A percentile compares a stretch with the other conserved stretches of the same genome.
Conservation (phyloP, 352 stramenopile species). For the Pseudoperonospora humuli region DNA sequence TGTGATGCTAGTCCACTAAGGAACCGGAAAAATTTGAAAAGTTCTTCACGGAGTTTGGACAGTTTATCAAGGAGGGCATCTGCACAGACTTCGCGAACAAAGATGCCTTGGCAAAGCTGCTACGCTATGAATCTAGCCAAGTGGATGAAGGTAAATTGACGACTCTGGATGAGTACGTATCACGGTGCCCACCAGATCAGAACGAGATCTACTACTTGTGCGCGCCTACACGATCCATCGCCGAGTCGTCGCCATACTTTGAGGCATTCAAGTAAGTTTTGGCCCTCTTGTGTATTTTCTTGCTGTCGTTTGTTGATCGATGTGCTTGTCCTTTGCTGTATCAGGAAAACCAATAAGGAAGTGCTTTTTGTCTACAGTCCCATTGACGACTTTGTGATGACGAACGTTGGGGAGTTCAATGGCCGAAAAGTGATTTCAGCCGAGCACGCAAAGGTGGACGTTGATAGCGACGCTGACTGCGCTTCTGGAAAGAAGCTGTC, state of each 20-base stretch:
- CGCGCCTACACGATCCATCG: conserved; percentile 92
- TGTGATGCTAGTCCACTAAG: conserved; percentile 75
- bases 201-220: conserved; percentile 99
- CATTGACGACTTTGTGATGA: conserved; percentile 99
- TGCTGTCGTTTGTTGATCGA: not conserved
- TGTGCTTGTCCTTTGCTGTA: conserved; percentile 2
- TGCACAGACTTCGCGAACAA: conserved; percentile 91
- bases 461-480: conserved; percentile 55
- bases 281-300: not conserved
- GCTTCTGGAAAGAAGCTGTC: conserved; percentile 52
- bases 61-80: conserved; percentile 98
- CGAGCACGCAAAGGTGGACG: conserved; percentile 93
- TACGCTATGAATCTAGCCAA: conserved; percentile 97
- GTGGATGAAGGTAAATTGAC: conserved; percentile 86
- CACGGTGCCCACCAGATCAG: conserved; percentile 90
- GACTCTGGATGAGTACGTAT: conserved; percentile 98
- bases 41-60: conserved; percentile 97
- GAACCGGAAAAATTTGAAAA: conserved; percentile 94
- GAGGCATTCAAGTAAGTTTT: conserved; percentile 96
- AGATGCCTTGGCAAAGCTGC: conserved; percentile 92
- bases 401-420: conserved; percentile 96
- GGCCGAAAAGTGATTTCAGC: conserved; percentile 93
- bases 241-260: conserved; percentile 96
- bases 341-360: conserved; percentile 86
- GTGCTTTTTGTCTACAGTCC: conserved; percentile 98